Evolutionary conservation across 2,329 filamentous ascomycete species (phyloP).

Genomic region (Helicocarpus griseus): DNA sequence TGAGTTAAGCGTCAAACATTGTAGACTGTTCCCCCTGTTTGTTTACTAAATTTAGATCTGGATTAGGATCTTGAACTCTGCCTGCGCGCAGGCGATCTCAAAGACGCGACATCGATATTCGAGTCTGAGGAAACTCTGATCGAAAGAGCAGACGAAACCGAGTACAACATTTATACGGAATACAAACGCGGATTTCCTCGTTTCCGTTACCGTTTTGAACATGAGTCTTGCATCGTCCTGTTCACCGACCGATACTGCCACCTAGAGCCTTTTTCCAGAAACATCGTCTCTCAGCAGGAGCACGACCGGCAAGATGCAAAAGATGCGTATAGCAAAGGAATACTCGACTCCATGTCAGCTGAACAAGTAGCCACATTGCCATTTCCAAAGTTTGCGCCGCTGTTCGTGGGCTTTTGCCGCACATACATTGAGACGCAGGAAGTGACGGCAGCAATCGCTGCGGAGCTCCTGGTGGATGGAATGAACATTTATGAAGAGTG

Average conservation of each 20-base stretch:
- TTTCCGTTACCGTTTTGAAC: constrained; percentile 9
- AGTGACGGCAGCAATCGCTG: constrained; percentile 17
- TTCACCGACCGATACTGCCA: constrained; percentile 12
- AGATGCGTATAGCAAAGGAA: constrained; percentile 60
- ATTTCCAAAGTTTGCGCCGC: constrained; percentile 14
- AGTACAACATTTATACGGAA: constrained; percentile 18
- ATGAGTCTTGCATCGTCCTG: constrained; percentile 9
- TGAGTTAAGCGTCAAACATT: no score
- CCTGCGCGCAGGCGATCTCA: constrained; percentile 1
- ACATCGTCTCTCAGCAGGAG: constrained; percentile 2
- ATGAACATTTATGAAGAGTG: constrained; percentile 17
- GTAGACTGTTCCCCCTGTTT: not conserved
- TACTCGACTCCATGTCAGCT: constrained; percentile 58
- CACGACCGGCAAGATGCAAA: constrained; percentile 62
- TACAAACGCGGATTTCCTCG: constrained; percentile 16
- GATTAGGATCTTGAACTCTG: constrained; percentile 8
- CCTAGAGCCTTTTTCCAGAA: constrained; percentile 11
- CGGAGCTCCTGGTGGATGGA: constrained; percentile 20
- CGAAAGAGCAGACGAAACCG: constrained; percentile 1
- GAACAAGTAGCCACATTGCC: constrained; percentile 12
- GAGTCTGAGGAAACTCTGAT: constrained; percentile 41
- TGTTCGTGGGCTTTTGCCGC: constrained; percentile 13
- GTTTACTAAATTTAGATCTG: not conserved
- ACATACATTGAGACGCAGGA: constrained; percentile 15
- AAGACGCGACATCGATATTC: constrained; percentile 2